Evolutionary conservation across 495 filamentous ascomycete species (phyloP), one percentile per base, ranked within the genome.

Genomic region (Parachaetomium inaequale): DNA sequence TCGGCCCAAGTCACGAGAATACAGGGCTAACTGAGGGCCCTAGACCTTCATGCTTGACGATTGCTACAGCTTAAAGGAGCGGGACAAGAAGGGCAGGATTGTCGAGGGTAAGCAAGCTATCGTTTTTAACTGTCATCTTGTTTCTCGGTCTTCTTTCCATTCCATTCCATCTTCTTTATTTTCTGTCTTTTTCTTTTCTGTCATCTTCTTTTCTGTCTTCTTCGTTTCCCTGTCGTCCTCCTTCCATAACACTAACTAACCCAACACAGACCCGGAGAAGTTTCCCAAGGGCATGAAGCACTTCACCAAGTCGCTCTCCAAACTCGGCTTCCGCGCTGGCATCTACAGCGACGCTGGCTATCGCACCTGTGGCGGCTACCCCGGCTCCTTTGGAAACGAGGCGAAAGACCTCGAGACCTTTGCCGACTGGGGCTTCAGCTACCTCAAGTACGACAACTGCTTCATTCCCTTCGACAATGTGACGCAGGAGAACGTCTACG

Each of bases 381-480:
- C 75, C 55, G 70, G 73, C 17, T 73, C 56, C 7, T 32, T 58
- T 70, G 80, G 74, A 45, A 70, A 79, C 59, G 80, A 84, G 63
- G 61, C 66, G 15, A 60, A 77, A 17, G 81, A 84, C 67, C 78
- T 77, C 6, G 66, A 73, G 19, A 74, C 70, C 0, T 79, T 81
- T 45, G 74, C 75, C 0, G 61, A 57, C 2, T 82, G 80, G 79
- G 76, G 73, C 0, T 65, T 79, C 32, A 76, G 78, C 47, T 76
- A 76, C 10, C 64, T 80, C 21, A 83, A 82, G 70, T 82, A 83
- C 60, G 81, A 82, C 70, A 83, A 83, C 62, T 82, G 79, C 66
- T 80, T 75, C 66, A 76, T 68, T 34, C 61, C 65, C 38, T 83
- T 82, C 4, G 53, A 55, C 36, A 55, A 55, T 34, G 53, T 55